Evolutionary conservation across 2,329 filamentous ascomycete genomes (phyloP).

Genomic region (Fusarium annulatum): DNA sequence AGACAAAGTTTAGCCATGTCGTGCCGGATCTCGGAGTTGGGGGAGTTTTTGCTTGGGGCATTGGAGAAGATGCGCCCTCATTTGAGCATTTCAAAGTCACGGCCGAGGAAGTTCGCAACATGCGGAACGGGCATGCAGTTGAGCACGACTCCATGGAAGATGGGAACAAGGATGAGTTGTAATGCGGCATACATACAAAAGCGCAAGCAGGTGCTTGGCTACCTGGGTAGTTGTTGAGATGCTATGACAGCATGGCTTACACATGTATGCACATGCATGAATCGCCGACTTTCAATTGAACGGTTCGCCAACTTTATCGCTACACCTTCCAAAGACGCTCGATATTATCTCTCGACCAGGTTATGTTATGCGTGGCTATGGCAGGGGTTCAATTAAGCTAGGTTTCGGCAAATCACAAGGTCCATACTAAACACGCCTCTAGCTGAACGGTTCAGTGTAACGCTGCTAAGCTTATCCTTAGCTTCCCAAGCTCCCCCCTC

Average conservation of each 20-base stretch:
- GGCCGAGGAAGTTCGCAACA: constrained; percentile 36
- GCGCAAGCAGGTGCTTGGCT: background rate
- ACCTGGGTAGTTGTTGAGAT: background rate
- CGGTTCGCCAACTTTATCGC: background rate
- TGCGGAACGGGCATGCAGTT: constrained; percentile 11
- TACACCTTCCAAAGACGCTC: background rate
- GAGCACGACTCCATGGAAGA: background rate
- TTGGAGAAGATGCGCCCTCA: constrained; percentile 72
- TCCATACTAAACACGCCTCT: constrained; percentile 36
- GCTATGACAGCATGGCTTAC: constrained; percentile 14
- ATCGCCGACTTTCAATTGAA: constrained; percentile 13
- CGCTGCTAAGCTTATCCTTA: constrained; percentile 25
- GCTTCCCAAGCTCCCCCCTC: constrained; percentile 13
- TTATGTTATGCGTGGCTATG: constrained; percentile 20
- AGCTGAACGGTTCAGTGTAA: constrained; percentile 18
- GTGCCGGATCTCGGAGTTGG: constrained; percentile 68
- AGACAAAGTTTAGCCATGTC: constrained; percentile 70
- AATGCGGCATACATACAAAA: background rate
- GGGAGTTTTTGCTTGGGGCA: constrained; percentile 80
- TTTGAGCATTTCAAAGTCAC: constrained; percentile 56
- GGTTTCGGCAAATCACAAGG: constrained; percentile 39
- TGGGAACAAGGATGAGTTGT: constrained; percentile 47
- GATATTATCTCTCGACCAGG: background rate
- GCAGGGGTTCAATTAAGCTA: constrained; percentile 26
- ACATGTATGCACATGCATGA: constrained; percentile 11